Conservation (phyloP, 169 alveolate species). For the Eimeria praecox region DNA sequence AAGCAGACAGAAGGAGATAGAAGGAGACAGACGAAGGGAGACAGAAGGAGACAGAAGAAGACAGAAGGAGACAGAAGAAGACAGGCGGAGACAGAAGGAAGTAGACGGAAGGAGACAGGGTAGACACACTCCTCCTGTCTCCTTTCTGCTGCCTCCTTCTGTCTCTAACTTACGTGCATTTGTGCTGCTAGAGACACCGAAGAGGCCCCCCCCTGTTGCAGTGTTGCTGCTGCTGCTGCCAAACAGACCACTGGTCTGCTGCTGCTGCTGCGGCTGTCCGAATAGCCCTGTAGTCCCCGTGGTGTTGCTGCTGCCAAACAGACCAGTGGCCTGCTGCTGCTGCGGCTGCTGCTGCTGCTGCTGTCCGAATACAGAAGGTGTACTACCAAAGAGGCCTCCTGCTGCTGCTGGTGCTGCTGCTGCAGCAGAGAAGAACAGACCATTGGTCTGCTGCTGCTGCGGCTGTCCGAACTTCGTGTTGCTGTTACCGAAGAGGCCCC, state of each 20-base stretch:
- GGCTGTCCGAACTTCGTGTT: constrained; percentile 70
- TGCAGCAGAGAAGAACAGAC: constrained; percentile 47
- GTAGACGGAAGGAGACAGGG: background rate
- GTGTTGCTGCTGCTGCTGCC: constrained; percentile 24
- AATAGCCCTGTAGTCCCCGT: constrained; percentile 50
- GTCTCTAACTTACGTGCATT: constrained; percentile 15
- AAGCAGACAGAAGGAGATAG: too few relatives aligned
- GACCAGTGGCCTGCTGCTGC: constrained; percentile 68
- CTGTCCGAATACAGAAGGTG: constrained; percentile 38
- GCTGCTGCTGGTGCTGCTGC: constrained; percentile 68
- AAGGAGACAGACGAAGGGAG: background rate
- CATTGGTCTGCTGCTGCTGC: constrained; percentile 67
- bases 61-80: background rate
- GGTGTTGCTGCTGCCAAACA: constrained; percentile 65
- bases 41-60: background rate
- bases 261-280: constrained; percentile 57
- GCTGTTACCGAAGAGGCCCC: constrained; percentile 62
- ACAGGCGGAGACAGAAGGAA: too few relatives aligned
- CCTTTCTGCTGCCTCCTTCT: too few relatives aligned
- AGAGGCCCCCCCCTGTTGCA: constrained; percentile 39
- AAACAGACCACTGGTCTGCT: background rate
- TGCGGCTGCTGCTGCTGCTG: constrained; percentile 74
- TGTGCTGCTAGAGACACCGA: constrained; percentile 53
- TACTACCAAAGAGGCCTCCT: constrained; percentile 64
- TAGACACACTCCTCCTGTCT: too few relatives aligned